Conservation (phyloP, 2,329 filamentous ascomycete genomes). For the Zopfia rhizophila region DNA sequence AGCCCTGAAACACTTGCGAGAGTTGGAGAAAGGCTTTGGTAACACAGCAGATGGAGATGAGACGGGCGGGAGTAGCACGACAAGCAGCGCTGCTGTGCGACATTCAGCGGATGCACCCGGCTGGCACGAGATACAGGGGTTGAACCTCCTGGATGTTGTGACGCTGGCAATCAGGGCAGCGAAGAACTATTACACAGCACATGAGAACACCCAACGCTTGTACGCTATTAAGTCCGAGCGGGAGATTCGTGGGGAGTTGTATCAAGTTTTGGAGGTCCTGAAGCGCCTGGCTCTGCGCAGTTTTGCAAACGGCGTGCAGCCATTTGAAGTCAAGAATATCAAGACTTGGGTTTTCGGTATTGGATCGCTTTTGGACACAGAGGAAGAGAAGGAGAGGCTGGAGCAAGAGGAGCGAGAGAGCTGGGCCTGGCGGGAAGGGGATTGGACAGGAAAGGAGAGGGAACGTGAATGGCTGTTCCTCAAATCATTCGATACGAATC, state of each 20-base stretch:
- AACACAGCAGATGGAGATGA: slow-evolving; percentile 12
- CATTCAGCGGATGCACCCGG: slow-evolving; percentile 62
- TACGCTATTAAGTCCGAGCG: slow-evolving; percentile 90
- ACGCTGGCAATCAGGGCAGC: slow-evolving; percentile 96
- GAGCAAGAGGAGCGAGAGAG: slow-evolving; percentile 76
- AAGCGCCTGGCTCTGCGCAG: slow-evolving; percentile 90
- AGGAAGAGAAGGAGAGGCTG: slow-evolving; percentile 79
- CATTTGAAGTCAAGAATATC: slow-evolving; percentile 81
- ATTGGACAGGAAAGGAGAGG: slow-evolving; percentile 77
- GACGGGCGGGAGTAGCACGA: slow-evolving; percentile 3
- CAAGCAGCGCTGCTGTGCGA: slow-evolving; percentile 20
- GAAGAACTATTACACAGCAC: slow-evolving; percentile 95
- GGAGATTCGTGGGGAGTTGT: slow-evolving; percentile 82
- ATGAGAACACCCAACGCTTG: slow-evolving; percentile 85
- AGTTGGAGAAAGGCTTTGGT: slow-evolving; percentile 59
- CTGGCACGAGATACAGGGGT: slow-evolving; percentile 88
- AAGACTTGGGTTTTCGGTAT: slow-evolving; percentile 82
- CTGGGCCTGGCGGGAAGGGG: slow-evolving; percentile 83
- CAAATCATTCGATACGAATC: slow-evolving; percentile 73
- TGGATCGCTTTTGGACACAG: slow-evolving; percentile 77
- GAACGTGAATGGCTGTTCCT: slow-evolving; percentile 86
- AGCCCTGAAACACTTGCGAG: slow-evolving; percentile 73
- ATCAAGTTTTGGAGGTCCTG: slow-evolving; percentile 87
- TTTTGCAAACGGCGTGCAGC: slow-evolving; percentile 83
- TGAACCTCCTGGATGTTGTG: slow-evolving; percentile 91